Conservation (phyloP, 257 asterid genomes). For the Solanum ossicruentum region DNA sequence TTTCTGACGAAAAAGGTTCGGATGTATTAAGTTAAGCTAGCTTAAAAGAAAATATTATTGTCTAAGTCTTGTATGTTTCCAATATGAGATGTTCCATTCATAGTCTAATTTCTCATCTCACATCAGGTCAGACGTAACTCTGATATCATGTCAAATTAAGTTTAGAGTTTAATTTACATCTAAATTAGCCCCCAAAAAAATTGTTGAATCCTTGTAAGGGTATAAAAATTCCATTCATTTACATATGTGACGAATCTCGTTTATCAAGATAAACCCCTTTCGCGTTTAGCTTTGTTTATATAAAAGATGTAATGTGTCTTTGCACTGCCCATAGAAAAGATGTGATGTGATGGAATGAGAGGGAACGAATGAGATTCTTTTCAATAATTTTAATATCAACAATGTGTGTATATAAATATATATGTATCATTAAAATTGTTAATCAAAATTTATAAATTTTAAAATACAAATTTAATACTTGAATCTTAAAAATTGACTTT, state of each 20-base stretch:
- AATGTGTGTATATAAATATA: too few relatives aligned
- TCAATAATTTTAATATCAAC: too few relatives aligned
- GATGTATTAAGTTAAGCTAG: too few relatives aligned
- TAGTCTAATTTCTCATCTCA: too few relatives aligned
- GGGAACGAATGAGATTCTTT: not conserved
- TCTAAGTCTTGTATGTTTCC: too few relatives aligned
- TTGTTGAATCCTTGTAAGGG: too few relatives aligned
- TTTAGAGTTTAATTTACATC: too few relatives aligned
- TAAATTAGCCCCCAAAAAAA: not conserved
- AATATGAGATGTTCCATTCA: not conserved
- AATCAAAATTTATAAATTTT: not conserved
- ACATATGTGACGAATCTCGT: not conserved
- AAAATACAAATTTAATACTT: not conserved
- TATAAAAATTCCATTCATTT: too few relatives aligned
- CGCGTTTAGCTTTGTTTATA: not conserved
- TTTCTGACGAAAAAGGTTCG: not conserved
- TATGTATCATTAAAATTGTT: too few relatives aligned
- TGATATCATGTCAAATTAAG: too few relatives aligned
- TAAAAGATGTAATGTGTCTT: not conserved
- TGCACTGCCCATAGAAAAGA: not conserved
- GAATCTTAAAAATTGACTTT: not conserved
- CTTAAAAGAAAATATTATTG: not conserved
- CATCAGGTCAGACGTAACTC: not conserved
- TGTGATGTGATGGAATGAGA: not conserved
- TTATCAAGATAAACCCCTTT: not conserved